Evolutionary conservation across 768 basidiomycete species (phyloP).

Genomic region (Termitomyces sp.): DNA sequence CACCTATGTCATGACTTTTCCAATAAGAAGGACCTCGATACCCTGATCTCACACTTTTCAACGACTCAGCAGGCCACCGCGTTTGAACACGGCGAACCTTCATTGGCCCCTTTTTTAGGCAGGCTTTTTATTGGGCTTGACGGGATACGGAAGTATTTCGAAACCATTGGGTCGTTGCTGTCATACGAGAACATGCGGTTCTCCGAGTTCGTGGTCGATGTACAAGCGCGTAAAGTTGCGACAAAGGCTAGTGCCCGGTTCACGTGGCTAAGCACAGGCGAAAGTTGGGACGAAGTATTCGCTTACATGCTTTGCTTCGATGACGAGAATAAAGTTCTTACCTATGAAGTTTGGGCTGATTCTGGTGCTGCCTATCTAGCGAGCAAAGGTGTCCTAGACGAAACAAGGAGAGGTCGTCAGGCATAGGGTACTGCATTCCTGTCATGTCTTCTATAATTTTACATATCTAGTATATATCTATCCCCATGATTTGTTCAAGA

Average conservation of each 20-base stretch:
- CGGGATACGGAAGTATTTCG: constrained; percentile 45
- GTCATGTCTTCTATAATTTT: background rate
- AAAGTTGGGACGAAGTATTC: constrained; percentile 61
- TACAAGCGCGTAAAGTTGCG: constrained; percentile 42
- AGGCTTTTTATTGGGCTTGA: constrained; percentile 36
- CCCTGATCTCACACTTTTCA: constrained; percentile 47
- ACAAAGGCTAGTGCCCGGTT: constrained; percentile 50
- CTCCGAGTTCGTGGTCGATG: constrained; percentile 50
- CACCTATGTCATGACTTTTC: constrained; percentile 51
- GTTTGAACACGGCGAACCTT: constrained; percentile 48
- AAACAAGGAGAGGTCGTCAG: constrained; percentile 11
- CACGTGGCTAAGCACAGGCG: constrained; percentile 45
- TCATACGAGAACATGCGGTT: constrained; percentile 49
- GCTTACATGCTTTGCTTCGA: constrained; percentile 58
- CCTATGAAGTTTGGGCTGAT: constrained; percentile 67
- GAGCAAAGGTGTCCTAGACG: constrained; percentile 38
- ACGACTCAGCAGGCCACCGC: constrained; percentile 34
- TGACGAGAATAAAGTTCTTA: constrained; percentile 43
- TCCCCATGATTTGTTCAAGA: background rate
- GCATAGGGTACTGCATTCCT: background rate
- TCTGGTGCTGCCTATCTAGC: constrained; percentile 61
- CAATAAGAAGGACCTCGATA: constrained; percentile 31
- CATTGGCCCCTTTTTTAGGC: constrained; percentile 58
- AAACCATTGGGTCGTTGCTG: constrained; percentile 36
- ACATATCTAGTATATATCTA: background rate